Conservation (phyloP, 169 alveolate genomes). For the Eimeria acervulina region DNA sequence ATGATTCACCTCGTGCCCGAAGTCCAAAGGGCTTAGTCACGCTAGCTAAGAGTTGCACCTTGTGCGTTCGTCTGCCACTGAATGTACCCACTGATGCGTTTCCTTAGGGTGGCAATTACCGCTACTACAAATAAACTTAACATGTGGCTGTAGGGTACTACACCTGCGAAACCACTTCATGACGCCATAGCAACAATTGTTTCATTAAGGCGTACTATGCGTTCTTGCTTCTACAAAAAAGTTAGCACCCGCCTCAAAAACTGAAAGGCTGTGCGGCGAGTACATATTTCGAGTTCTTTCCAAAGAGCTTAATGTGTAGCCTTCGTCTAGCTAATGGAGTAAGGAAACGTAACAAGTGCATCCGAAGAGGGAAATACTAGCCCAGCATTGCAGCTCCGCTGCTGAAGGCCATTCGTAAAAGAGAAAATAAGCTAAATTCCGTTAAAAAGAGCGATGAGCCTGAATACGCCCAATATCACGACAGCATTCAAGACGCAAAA, state of each 20-base stretch:
- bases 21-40: background rate
- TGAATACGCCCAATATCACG: background rate
- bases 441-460: background rate
- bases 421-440: background rate
- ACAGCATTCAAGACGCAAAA: background rate
- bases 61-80: background rate
- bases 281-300: background rate
- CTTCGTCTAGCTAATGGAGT: background rate
- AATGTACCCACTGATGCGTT: background rate
- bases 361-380: background rate
- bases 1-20: background rate
- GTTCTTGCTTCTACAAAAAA: background rate
- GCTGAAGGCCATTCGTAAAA: background rate
- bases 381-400: background rate
- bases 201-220: background rate
- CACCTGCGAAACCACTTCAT: background rate
- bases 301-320: background rate
- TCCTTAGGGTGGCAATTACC: background rate
- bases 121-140: background rate
- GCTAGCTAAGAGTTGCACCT: background rate
- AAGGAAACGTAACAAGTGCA: background rate
- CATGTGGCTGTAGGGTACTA: too few species aligned
- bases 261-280: background rate
- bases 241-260: background rate
- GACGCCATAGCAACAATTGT: background rate